phyloP scores from a whole-genome alignment of 164 flowering plant genomes.

The Litsea cubeba region DNA sequence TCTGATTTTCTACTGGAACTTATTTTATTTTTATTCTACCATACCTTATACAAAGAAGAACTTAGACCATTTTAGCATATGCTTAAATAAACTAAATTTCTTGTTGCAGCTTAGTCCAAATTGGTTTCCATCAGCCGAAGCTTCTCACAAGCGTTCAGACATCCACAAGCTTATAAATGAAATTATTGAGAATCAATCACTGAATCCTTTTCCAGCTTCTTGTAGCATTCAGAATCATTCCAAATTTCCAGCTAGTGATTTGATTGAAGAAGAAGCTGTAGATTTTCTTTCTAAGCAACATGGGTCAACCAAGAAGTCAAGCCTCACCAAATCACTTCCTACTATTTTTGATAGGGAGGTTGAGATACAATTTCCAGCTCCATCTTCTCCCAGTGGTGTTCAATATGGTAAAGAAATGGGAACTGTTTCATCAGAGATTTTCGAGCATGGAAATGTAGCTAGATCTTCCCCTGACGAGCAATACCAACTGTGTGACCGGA shows the following conservation, averaged over 20 bases:
- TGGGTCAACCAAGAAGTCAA: slow-evolving; percentile 11
- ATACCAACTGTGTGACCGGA: slow-evolving; percentile 31
- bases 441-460: slow-evolving; percentile 33
- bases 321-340: slow-evolving; percentile 15
- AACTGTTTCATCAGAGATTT: slow-evolving; percentile 43
- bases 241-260: slow-evolving; percentile 17
- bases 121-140: slow-evolving; percentile 87
- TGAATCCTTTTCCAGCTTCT: slow-evolving; percentile 22
- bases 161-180: slow-evolving; percentile 63
- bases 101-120: slow-evolving; percentile 57
- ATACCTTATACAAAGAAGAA: too few species aligned
- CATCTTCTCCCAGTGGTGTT: slow-evolving; percentile 31
- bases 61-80: not conserved
- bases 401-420: slow-evolving; percentile 33
- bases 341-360: slow-evolving; percentile 17
- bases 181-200: slow-evolving; percentile 34
- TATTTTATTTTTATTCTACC: not conserved
- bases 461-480: slow-evolving; percentile 35
- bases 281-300: slow-evolving; percentile 31
- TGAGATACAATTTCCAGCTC: slow-evolving; percentile 37
- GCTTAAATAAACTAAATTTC: not conserved
- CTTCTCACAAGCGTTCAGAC: slow-evolving; percentile 66
- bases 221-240: slow-evolving; percentile 20
- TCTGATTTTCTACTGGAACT: not conserved
- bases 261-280: slow-evolving; percentile 24